A percentile compares a stretch with the other conserved stretches of the same genome.
These are phyloP conservation scores for Pyrus bretschneideri DNA, from an alignment of 306 rosid genomes.

Conservation along the genomic window DNA sequence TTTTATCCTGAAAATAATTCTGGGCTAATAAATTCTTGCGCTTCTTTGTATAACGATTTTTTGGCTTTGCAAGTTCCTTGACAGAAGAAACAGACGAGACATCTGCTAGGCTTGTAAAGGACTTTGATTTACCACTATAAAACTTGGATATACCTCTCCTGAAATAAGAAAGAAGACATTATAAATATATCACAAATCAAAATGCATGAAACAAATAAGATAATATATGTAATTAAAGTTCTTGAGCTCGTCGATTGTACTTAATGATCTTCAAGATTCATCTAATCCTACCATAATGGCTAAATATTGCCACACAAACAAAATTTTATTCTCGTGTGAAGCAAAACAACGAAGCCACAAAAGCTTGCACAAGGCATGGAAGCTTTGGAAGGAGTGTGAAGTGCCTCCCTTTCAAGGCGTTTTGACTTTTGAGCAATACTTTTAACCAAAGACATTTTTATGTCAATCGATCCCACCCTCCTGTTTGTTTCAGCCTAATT, in stretches of 20 bases:
- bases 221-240: not conserved
- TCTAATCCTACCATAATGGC: not conserved
- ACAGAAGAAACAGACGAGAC: slow-evolving; percentile 37
- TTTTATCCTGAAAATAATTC: slow-evolving; percentile 28
- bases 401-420: not conserved
- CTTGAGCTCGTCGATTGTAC: not conserved
- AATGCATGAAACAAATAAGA: not conserved
- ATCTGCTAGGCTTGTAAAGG: slow-evolving; percentile 76
- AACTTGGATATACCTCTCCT: slow-evolving; percentile 90
- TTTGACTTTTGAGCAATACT: not conserved
- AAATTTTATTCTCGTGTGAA: not conserved
- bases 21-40: slow-evolving; percentile 61
- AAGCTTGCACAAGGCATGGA: not conserved
- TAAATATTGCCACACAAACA: not conserved
- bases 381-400: no score
- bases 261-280: not conserved
- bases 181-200: not conserved
- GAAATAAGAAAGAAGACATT: slow-evolving; percentile 15
- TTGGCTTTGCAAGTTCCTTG: slow-evolving; percentile 67
- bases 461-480: not conserved
- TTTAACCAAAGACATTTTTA: not conserved
- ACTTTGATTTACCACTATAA: slow-evolving; percentile 85
- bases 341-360: not conserved
- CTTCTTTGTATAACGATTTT: slow-evolving; percentile 65
- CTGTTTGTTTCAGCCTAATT: not conserved